Conservation (phyloP, 1,284 basidiomycete species). For the Tremellales sp. region DNA sequence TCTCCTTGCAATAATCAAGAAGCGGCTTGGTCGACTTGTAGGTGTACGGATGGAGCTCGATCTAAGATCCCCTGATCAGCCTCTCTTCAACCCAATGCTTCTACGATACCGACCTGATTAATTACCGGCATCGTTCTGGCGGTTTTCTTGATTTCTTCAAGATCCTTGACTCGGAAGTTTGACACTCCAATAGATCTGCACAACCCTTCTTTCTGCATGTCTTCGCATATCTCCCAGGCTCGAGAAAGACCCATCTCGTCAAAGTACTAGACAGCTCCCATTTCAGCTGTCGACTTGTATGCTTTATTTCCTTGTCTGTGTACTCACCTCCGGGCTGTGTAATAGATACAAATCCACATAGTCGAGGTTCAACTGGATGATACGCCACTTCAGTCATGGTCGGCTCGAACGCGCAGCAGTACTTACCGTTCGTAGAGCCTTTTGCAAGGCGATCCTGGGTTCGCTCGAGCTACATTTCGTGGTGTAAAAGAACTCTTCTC, state of each 20-base stretch:
- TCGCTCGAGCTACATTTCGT: constrained; percentile 36
- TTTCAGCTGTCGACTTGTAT: background rate
- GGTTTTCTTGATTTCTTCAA: constrained; percentile 58
- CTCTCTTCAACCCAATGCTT: constrained; percentile 27
- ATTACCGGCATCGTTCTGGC: constrained; percentile 69
- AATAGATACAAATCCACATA: constrained; percentile 56
- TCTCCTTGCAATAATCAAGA: constrained; percentile 55
- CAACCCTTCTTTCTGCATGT: constrained; percentile 59
- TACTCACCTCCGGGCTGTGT: constrained; percentile 4
- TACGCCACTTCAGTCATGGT: no score
- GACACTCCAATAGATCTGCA: constrained; percentile 69
- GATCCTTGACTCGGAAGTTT: constrained; percentile 62
- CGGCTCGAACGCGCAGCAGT: background rate
- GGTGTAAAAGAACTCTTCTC: constrained; percentile 53
- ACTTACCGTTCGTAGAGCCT: constrained; percentile 14
- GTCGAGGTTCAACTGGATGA: constrained; percentile 55
- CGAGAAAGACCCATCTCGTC: background rate
- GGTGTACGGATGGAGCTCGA: constrained; percentile 73
- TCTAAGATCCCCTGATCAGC: constrained; percentile 45
- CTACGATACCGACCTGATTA: constrained; percentile 59
- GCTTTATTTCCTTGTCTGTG: background rate
- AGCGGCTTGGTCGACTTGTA: constrained; percentile 58
- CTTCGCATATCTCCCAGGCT: constrained; percentile 49
- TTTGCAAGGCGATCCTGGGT: constrained; percentile 16
- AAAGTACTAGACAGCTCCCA: background rate